Percentiles rank a stretch among this genome's conserved stretches.
Evolutionary conservation across 2,329 filamentous ascomycete species (phyloP).

Genomic region (Trichoderma guizhouense): DNA sequence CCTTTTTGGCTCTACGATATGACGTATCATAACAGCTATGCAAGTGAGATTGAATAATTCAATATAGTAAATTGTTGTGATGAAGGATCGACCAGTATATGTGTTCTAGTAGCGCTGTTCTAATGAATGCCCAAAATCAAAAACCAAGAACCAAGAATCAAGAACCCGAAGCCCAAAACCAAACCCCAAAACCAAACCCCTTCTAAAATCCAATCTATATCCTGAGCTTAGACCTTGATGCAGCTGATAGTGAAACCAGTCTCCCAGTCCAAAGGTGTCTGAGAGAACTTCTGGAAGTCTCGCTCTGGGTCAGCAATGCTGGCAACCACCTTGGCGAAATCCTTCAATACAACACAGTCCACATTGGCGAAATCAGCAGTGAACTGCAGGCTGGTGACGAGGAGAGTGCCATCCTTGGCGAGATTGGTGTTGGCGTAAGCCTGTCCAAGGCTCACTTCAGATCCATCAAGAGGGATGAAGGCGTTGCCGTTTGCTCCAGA

Average conservation of each 20-base stretch:
- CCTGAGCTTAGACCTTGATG: neutral
- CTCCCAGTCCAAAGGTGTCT: neutral
- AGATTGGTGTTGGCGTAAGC: neutral
- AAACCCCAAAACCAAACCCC: neutral
- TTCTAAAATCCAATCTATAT: neutral
- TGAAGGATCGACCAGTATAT: neutral
- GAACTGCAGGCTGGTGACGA: conserved; percentile 4
- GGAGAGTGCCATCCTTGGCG: neutral
- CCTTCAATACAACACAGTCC: neutral
- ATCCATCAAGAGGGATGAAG: neutral
- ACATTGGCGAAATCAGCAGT: neutral
- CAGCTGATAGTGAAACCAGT: neutral
- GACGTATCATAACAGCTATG: neutral
- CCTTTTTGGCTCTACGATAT: neutral
- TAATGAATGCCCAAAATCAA: neutral
- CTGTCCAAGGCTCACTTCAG: neutral
- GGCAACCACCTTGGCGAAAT: neutral
- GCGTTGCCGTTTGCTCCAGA: conserved; percentile 9
- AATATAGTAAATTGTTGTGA: neutral
- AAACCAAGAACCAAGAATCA: neutral
- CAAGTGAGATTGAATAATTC: neutral
- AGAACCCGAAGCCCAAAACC: neutral
- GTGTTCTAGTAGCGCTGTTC: neutral
- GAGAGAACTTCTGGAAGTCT: neutral
- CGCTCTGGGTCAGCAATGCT: neutral